Evolutionary conservation across 106 monocot genomes (phyloP).

Genomic region (Apostasia ramifera): DNA sequence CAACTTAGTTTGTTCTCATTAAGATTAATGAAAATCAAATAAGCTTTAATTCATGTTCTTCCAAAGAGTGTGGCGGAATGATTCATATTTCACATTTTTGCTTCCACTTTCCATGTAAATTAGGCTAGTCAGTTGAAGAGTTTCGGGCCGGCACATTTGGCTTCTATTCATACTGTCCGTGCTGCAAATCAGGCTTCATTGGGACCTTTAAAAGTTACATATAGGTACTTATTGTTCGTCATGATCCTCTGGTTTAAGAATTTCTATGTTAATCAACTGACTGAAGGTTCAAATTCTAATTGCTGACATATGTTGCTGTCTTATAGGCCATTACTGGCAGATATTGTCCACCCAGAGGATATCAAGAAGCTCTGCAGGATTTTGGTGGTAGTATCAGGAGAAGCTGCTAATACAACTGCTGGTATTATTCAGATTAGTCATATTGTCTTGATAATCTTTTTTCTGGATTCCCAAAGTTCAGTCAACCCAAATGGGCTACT

Average conservation of each 20-base stretch:
- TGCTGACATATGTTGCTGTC: background rate
- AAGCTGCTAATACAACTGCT: conserved; percentile 47
- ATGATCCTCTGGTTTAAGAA: background rate
- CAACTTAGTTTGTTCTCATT: too few relatives aligned
- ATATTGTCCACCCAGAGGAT: conserved; percentile 71
- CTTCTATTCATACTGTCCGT: conserved; percentile 39
- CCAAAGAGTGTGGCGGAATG: too few relatives aligned
- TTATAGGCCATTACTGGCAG: conserved; percentile 80
- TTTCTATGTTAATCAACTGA: background rate
- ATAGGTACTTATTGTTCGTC: conserved; percentile 44
- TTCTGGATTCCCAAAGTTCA: too few relatives aligned
- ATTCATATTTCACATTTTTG: background rate
- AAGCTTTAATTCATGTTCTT: too few relatives aligned
- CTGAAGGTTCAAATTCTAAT: background rate
- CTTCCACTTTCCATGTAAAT: conserved; percentile 6
- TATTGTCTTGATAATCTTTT: too few relatives aligned
- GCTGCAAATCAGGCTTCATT: conserved; percentile 21
- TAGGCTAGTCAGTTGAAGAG: conserved; percentile 50
- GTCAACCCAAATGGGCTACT: too few relatives aligned
- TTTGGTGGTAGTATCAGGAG: conserved; percentile 65
- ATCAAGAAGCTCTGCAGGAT: conserved; percentile 88
- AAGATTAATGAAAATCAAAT: too few relatives aligned
- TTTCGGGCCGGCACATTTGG: conserved; percentile 24
- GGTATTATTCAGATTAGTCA: conserved; percentile 22
- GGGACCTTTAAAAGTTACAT: conserved; percentile 56